Conservation (phyloP, 208 protist species). For the Leishmania martiniquensis region DNA sequence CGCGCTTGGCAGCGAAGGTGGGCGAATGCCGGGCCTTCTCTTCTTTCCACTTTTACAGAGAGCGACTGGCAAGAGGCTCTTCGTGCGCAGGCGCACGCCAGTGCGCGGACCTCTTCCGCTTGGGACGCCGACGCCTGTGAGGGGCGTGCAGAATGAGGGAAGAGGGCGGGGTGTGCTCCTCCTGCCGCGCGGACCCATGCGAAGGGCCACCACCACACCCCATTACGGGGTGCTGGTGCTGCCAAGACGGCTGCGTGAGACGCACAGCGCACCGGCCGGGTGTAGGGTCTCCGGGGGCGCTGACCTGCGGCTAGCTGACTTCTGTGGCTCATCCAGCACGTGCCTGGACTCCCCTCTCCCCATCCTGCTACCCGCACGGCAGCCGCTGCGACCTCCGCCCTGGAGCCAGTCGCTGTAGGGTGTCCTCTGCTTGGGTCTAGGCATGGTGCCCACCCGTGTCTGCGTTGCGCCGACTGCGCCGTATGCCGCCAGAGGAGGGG, state of each 20-base stretch:
- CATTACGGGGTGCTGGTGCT: background rate
- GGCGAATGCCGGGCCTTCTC: background rate
- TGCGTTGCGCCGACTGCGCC: background rate
- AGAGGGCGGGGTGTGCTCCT: background rate
- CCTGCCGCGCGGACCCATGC: background rate
- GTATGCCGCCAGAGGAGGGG: background rate
- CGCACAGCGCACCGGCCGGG: background rate
- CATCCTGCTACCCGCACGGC: background rate
- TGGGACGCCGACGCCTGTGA: background rate
- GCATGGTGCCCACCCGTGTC: background rate
- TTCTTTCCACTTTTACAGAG: too few relatives aligned
- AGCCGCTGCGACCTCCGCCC: background rate
- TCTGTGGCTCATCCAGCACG: background rate
- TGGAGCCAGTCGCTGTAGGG: background rate
- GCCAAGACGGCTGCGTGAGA: background rate
- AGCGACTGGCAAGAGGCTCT: background rate
- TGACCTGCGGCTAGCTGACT: background rate
- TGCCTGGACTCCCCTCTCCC: background rate
- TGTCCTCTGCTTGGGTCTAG: background rate
- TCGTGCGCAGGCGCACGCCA: background rate
- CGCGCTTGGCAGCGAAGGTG: background rate
- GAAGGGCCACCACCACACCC: too few relatives aligned
- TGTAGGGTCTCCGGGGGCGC: background rate
- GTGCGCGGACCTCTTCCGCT: background rate
- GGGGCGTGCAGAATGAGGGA: background rate